Conservation (phyloP, 208 protist species). For the Crithidia expoeki region DNA sequence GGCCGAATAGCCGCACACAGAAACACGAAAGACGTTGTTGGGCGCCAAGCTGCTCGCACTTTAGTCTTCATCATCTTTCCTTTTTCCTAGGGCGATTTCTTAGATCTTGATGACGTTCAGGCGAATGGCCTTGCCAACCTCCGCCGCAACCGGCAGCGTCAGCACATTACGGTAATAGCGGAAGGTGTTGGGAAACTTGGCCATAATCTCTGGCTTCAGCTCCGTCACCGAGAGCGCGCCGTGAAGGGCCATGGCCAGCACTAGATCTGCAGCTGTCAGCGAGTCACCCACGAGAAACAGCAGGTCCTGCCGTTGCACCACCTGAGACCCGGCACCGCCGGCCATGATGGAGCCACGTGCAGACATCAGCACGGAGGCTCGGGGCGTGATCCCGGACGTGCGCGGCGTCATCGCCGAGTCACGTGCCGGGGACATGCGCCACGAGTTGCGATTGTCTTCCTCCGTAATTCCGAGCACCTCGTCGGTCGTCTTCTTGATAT, state of each 20-base stretch:
- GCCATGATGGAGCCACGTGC: conserved; percentile 23
- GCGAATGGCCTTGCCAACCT: conserved; percentile 63
- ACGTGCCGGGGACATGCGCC: conserved; percentile 18
- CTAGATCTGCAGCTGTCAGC: conserved; percentile 72
- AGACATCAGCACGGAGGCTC: conserved; percentile 38
- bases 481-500: conserved; percentile 33
- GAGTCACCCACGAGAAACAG: conserved; percentile 74
- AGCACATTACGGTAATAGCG: conserved; percentile 57
- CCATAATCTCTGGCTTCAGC: conserved; percentile 26
- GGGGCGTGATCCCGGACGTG: conserved; percentile 27
- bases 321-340: conserved; percentile 12
- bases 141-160: conserved; percentile 54
- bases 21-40: no score
- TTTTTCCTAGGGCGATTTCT: background rate
- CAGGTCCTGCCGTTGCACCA: conserved; percentile 42
- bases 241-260: conserved; percentile 53
- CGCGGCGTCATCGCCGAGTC: conserved; percentile 28
- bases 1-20: no score
- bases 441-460: background rate
- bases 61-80: background rate
- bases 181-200: conserved; percentile 15
- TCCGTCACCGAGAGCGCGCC: conserved; percentile 26
- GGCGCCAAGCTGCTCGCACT: background rate
- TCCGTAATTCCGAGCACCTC: conserved; percentile 20
- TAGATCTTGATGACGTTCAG: conserved; percentile 37